These are phyloP conservation scores for Daldinia decipiens DNA, from an alignment of 495 filamentous ascomycete species.

Conservation along the genomic window DNA sequence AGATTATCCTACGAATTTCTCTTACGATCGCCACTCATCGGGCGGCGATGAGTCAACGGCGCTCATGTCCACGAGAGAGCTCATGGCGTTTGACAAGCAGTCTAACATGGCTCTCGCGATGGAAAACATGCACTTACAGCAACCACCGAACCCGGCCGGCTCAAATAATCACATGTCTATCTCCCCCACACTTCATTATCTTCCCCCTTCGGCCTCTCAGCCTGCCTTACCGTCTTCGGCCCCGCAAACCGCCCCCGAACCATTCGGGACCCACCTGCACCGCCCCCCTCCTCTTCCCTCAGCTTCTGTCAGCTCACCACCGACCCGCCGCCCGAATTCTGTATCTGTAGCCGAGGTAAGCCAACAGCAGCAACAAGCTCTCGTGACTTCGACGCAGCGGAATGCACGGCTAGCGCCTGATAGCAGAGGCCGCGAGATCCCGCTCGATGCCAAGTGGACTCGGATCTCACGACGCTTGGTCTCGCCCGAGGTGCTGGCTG, in stretches of 20 bases:
- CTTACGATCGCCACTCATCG: slow-evolving; percentile 50
- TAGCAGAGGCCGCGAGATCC: slow-evolving; percentile 67
- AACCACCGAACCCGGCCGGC: slow-evolving; percentile 37
- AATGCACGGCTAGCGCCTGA: slow-evolving; percentile 57
- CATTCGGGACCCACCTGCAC: slow-evolving; percentile 39
- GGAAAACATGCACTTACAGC: slow-evolving; percentile 47
- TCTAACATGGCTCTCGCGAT: slow-evolving; percentile 47
- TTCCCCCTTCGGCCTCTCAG: slow-evolving; percentile 45
- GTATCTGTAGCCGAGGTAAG: slow-evolving; percentile 12
- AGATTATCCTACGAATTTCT: slow-evolving; percentile 42
- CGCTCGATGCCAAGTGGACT: slow-evolving; percentile 75
- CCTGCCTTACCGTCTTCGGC: slow-evolving; percentile 35
- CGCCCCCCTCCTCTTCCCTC: slow-evolving; percentile 47
- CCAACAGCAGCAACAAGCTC: slow-evolving; percentile 29
- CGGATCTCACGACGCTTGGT: slow-evolving; percentile 72
- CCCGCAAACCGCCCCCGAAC: slow-evolving; percentile 22
- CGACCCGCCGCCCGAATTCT: slow-evolving; percentile 11
- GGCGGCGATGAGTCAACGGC: slow-evolving; percentile 49
- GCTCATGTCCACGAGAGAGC: slow-evolving; percentile 58
- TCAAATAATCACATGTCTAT: slow-evolving; percentile 35
- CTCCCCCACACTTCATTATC: slow-evolving; percentile 21
- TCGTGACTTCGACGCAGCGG: slow-evolving; percentile 18
- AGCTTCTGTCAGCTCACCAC: slow-evolving; percentile 34
- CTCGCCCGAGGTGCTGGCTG: slow-evolving; percentile 72
- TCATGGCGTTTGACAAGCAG: slow-evolving; percentile 54